Evolutionary conservation across 306 rosid genomes (phyloP), one percentile per base, ranked within the genome.

Genomic region (Castanea crenata): DNA sequence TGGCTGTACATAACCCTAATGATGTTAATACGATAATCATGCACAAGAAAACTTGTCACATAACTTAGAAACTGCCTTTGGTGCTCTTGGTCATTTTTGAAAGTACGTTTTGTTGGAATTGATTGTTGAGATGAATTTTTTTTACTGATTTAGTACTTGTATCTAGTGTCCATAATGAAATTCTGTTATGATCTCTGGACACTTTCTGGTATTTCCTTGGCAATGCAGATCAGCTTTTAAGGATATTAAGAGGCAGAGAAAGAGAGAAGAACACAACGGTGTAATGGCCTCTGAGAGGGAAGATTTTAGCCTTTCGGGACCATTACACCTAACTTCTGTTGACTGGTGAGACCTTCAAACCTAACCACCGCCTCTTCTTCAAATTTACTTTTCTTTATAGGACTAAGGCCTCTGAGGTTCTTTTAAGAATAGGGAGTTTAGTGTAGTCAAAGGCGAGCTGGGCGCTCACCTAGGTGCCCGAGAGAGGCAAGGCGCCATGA

Each of bases 251-350:
- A 76, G 84, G 88, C 69, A 51, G 57, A 74, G 25, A 15, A 57
- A 54, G 44, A 55, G 35, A 55, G 62, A 46, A 67, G 73, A 31
- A 52, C 13, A 13, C 58, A 61, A 61, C 56, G 76, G 69, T 76
- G 80, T 74, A 79, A 95, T 91, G 98, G 90, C 88, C 20, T 87
- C 92, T 61, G 90, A 91, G 86, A 90, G 89, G 84, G 92, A 95
- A 35, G 16, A 51, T 76, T 93, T 93, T 85, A 85, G 86, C 79
- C 93, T 86, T 86, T 82, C 88, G 46, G 99, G 98, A 77, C 97
- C 98, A 71, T 90, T 88, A 69, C 94, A 90, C 77, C 73, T 95
- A 57, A 88, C 96, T 76, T 82, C 61, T 65, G 82, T 95, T 25
- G 85, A 93, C 83, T 95, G 97, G 99, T 95, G 79, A 88, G 88